Percentiles rank a stretch among this genome's conserved stretches.
These are phyloP conservation scores for Oryza rufipogon DNA, from an alignment of 176 grass and related monocot species.

Conservation along the genomic window DNA sequence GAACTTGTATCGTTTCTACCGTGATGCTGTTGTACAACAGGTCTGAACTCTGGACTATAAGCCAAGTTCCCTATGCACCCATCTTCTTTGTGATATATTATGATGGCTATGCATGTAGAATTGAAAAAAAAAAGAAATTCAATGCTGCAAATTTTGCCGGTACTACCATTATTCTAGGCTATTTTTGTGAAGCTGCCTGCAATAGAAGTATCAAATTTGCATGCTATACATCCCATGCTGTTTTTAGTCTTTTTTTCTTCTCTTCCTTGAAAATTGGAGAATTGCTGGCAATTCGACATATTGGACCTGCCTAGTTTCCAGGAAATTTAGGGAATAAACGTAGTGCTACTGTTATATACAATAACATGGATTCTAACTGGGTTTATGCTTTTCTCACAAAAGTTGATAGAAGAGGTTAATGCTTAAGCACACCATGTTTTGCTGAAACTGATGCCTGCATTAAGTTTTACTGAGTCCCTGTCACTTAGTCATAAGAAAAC, in stretches of 20 bases:
- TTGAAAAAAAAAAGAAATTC: neutral
- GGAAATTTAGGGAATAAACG: conserved; percentile 12
- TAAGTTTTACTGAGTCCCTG: neutral
- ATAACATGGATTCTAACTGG: neutral
- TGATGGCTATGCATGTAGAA: neutral
- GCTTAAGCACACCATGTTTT: neutral
- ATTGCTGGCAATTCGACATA: neutral
- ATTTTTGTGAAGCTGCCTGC: conserved; percentile 2
- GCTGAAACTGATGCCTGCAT: neutral
- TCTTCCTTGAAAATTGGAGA: neutral
- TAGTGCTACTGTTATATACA: neutral
- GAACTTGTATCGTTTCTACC: conserved; percentile 92
- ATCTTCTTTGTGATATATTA: conserved; percentile 1
- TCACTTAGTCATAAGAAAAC: neutral
- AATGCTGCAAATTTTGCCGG: neutral
- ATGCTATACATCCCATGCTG: neutral
- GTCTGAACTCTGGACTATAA: conserved; percentile 44
- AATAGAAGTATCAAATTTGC: neutral
- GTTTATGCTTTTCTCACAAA: neutral
- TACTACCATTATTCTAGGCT: neutral
- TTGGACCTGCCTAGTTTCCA: conserved; percentile 4
- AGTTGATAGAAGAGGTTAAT: neutral
- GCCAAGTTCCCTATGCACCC: neutral
- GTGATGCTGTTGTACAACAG: conserved; percentile 99
- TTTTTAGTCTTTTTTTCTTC: neutral